phyloP scores from a whole-genome alignment of 1,284 basidiomycete genomes.

The Neotropicomus parvogracilis region DNA sequence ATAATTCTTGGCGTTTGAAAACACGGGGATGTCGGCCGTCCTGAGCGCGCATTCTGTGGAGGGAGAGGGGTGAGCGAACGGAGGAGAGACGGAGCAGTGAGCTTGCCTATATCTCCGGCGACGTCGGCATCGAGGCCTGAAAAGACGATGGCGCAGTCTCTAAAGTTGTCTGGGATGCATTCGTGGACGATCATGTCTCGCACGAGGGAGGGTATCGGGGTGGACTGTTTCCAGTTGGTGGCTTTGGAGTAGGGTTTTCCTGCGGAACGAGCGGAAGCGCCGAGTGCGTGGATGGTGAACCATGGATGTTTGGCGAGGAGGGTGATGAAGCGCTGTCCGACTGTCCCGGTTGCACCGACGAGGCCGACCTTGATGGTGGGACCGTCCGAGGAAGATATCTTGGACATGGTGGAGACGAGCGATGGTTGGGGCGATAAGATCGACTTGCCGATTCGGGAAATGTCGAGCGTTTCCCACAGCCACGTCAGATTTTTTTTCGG shows the following conservation, averaged over 20 bases:
- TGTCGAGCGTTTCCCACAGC: too few relatives aligned
- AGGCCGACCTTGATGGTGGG: constrained; percentile 78
- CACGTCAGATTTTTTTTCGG: too few relatives aligned
- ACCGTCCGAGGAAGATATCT: constrained; percentile 12
- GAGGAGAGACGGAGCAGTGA: background rate
- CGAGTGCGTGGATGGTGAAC: constrained; percentile 85
- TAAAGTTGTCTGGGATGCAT: constrained; percentile 78
- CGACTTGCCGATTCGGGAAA: background rate
- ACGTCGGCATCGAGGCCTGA: constrained; percentile 94
- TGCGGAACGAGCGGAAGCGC: constrained; percentile 87
- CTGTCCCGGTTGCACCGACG: constrained; percentile 94
- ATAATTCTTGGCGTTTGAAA: constrained; percentile 98
- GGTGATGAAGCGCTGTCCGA: constrained; percentile 92
- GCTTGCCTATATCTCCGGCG: constrained; percentile 90
- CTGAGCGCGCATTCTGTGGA: constrained; percentile 81
- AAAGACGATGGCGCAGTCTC: constrained; percentile 86
- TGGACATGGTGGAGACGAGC: constrained; percentile 18
- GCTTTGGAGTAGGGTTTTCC: constrained; percentile 81
- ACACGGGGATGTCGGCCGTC: constrained; percentile 85
- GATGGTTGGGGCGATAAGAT: background rate
- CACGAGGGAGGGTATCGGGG: constrained; percentile 70
- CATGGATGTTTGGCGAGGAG: constrained; percentile 88
- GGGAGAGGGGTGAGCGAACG: background rate
- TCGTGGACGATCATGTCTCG: constrained; percentile 72
- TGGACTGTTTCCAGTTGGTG: constrained; percentile 88